Evolutionary conservation across 352 stramenopile species (phyloP), one percentile per base, ranked within the genome.

Genomic region (Globisporangium splendens): DNA sequence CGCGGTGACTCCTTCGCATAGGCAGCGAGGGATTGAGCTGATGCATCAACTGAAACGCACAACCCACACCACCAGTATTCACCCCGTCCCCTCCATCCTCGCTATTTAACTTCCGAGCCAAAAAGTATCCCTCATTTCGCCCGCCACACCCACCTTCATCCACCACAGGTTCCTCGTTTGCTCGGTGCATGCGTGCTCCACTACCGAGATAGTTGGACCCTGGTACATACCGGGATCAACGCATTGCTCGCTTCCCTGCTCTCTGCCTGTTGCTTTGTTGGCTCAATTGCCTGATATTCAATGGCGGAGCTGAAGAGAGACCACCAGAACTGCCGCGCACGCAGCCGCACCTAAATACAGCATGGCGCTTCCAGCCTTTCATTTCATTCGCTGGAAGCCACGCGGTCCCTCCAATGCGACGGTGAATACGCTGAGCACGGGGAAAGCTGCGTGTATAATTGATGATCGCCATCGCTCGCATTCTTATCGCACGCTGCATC

Each of bases 1-100:
- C 39, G 1, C 24, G 63, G 71, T 74, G 67, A 74, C 67, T 66
- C 63, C 46, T 50, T 56, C 7, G 50, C 59, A 66, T 72, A 44
- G 63, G 44, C 63, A 60, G 17, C 7, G 38, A 49, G 13, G 44
- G 13, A 31, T 57, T 46, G 41, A 31, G 24, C 24, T 31, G 24
- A 49, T 57, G 33, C 49, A 54, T 54, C 49, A 54, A 54, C 49
- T 38, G 48, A 54, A 47, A 69, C 54, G 50, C 38, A 13, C 38
- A 10, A 17, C 3, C 62, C 63, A 76, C 68, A 76, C 68, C 68
- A 76, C 68, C 68, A 73, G 68, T 68, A 73, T 71, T 41, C 17
- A 54, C 44, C 39, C 68, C 62, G 62, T 68, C 13, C 65, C 55
- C 48, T 67, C 46, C 46, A 8, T 17, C 46, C 46, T 66, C 66